phyloP scores from a whole-genome alignment of 805 yeast genomes.

The Lachancea dasiensis region DNA sequence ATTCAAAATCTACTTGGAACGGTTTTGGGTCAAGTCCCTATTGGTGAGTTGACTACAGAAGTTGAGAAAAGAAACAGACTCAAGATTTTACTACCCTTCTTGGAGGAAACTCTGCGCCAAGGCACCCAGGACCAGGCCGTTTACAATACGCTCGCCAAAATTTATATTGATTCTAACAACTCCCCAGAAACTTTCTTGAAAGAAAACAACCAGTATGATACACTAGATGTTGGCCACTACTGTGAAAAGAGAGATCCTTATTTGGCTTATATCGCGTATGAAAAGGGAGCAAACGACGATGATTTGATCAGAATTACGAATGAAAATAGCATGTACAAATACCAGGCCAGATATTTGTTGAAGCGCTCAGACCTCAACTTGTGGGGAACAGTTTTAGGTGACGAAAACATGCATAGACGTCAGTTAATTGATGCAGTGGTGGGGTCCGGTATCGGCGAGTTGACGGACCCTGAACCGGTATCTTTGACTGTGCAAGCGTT shows the following conservation, averaged over 20 bases:
- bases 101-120: slow-evolving; percentile 78
- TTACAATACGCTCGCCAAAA: slow-evolving; percentile 92
- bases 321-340: slow-evolving; percentile 96
- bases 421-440: slow-evolving; percentile 90
- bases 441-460: slow-evolving; percentile 93
- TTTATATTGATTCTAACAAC: slow-evolving; percentile 95
- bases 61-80: slow-evolving; percentile 95
- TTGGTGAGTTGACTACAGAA: slow-evolving; percentile 81
- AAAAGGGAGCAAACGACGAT: slow-evolving; percentile 86
- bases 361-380: slow-evolving; percentile 78
- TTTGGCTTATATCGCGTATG: slow-evolving; percentile 94
- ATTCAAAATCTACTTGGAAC: slow-evolving; percentile 75
- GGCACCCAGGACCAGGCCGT: slow-evolving; percentile 89
- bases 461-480: slow-evolving; percentile 87
- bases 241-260: slow-evolving; percentile 99
- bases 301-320: slow-evolving; percentile 90
- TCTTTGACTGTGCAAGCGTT: slow-evolving; percentile 91
- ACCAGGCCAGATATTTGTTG: slow-evolving; percentile 95
- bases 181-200: slow-evolving; percentile 94
- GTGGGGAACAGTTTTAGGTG: slow-evolving; percentile 74
- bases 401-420: slow-evolving; percentile 80
- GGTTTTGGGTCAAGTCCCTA: slow-evolving; percentile 92
- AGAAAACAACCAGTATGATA: slow-evolving; percentile 85
- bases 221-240: slow-evolving; percentile 93
- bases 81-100: slow-evolving; percentile 84